Evolutionary conservation across 2,329 filamentous ascomycete species (phyloP), one percentile per base, ranked within the genome.

Genomic region (Trichoderma hamatum): DNA sequence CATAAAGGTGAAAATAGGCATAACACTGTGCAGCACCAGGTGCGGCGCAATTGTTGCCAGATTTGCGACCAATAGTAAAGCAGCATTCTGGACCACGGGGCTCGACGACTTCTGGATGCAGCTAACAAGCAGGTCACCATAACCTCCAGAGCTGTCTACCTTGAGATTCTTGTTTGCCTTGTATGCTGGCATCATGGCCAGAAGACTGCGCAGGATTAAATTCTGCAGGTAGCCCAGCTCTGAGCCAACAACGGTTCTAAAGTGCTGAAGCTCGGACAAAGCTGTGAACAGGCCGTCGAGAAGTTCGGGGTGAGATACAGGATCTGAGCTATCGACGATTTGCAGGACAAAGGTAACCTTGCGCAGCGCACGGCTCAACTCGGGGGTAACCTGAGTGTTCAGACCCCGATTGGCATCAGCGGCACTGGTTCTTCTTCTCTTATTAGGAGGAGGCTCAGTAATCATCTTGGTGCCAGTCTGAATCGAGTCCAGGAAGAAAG

Each of bases 1-100:
- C 90, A 98, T 97, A 78, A 98, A 97, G 0, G 96, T 98, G 81
- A 99, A 99, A 64, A 99, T 95, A 14, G 96, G 96, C 96, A 99
- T 99, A 66, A 99, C 93, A 74, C 94, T 97, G 80, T 99, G 95
- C 69, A 99, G 85, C 3, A 99, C 93, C 59, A 97, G 83, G 78
- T 97, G 94, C 0, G 96, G 96, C 0, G 93, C 93, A 73, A 94
- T 92, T 49, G 91, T 91, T 26, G 96, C 95, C 51, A 99, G 84
- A 68, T 90, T 91, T 28, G 95, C 94, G 69, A 98, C 92, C 30
- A 99, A 84, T 10, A 98, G 87, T 16, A 99, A 84, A 4, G 96
- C 94, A 6, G 91, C 90, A 76, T 97, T 97, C 77, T 98, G 96
- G 7, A 99, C 94, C 72, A 97, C 93, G 0, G 94, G 94, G 78